A percentile compares a stretch with the other conserved stretches of the same genome.
phyloP scores from a whole-genome alignment of 345 rosid species.

The Salix brachista region DNA sequence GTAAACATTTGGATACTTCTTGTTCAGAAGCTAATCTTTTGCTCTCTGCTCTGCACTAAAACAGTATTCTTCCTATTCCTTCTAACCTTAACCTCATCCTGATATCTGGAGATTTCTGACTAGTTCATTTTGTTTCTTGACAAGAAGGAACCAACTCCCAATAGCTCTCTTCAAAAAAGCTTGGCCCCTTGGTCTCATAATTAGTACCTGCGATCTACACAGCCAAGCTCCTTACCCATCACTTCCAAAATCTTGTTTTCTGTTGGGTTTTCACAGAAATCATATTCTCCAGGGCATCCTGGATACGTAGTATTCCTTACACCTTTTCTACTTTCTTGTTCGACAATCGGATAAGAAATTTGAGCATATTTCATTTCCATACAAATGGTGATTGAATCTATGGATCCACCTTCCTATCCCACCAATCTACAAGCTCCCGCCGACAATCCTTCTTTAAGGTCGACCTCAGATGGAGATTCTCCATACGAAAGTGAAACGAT shows the following conservation, averaged over 20 bases:
- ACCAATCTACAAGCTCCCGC: not conserved
- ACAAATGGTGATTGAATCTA: not conserved
- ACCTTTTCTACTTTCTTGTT: constrained; percentile 1
- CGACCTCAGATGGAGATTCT: constrained; percentile 27
- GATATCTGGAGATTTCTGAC: too few species aligned
- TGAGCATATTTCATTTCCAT: constrained; percentile 13
- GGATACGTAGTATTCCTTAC: not conserved
- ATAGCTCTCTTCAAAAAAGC: too few species aligned
- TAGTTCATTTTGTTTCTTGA: too few species aligned
- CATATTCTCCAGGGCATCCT: not conserved
- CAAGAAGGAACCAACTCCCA: too few species aligned
- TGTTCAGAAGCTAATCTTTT: too few species aligned
- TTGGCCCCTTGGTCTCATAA: not conserved
- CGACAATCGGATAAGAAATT: constrained; percentile 20
- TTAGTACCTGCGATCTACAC: not conserved
- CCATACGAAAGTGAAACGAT: constrained; percentile 19
- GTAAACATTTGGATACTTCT: too few species aligned
- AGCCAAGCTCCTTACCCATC: not conserved
- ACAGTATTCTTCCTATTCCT: too few species aligned
- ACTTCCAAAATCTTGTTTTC: not conserved
- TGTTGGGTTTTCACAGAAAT: not conserved
- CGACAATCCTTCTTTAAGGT: not conserved
- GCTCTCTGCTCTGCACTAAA: too few species aligned
- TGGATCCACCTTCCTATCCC: constrained; percentile 6
- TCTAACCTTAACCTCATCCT: too few species aligned